Percentiles rank a stretch among this genome's conserved stretches.
phyloP scores from a whole-genome alignment of 2,329 filamentous ascomycete genomes.

The Rasamsonia emersonii region DNA sequence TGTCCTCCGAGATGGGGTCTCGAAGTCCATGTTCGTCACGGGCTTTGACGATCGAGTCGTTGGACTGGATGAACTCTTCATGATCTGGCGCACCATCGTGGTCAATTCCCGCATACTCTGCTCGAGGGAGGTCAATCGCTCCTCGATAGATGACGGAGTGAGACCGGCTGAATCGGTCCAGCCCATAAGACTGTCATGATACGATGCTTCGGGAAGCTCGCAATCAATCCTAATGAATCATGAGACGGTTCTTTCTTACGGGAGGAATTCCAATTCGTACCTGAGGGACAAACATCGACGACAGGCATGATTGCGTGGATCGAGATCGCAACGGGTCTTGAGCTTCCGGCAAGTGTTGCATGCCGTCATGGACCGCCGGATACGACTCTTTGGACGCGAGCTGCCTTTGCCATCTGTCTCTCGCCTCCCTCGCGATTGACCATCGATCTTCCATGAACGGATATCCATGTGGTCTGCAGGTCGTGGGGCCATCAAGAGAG shows the following conservation, averaged over 20 bases:
- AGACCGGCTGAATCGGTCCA: constrained; percentile 23
- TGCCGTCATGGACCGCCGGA: constrained; percentile 28
- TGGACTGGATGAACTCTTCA: no score
- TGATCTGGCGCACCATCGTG: constrained; percentile 23
- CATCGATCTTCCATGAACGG: no score
- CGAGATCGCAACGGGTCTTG: constrained; percentile 28
- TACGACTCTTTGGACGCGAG: constrained; percentile 25
- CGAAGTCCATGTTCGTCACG: constrained; percentile 14
- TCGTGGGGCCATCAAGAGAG: no score
- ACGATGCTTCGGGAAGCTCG: constrained; percentile 25
- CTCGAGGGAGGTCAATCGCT: constrained; percentile 24
- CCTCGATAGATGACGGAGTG: constrained; percentile 25
- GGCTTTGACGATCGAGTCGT: constrained; percentile 10
- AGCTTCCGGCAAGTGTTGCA: constrained; percentile 31
- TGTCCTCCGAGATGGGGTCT: constrained; percentile 17
- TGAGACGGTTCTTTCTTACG: background rate
- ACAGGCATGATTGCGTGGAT: constrained; percentile 27
- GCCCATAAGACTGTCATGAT: constrained; percentile 21
- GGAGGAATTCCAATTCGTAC: constrained; percentile 13
- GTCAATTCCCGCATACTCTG: constrained; percentile 28
- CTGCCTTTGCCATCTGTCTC: no score
- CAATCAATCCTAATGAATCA: constrained; percentile 22
- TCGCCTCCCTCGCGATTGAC: no score
- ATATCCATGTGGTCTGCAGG: no score
- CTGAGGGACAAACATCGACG: constrained; percentile 29